A percentile compares a stretch with the other conserved stretches of the same genome.
These are phyloP conservation scores for Panicum virgatum DNA, from an alignment of 202 grass and related monocot genomes.

Conservation along the genomic window DNA sequence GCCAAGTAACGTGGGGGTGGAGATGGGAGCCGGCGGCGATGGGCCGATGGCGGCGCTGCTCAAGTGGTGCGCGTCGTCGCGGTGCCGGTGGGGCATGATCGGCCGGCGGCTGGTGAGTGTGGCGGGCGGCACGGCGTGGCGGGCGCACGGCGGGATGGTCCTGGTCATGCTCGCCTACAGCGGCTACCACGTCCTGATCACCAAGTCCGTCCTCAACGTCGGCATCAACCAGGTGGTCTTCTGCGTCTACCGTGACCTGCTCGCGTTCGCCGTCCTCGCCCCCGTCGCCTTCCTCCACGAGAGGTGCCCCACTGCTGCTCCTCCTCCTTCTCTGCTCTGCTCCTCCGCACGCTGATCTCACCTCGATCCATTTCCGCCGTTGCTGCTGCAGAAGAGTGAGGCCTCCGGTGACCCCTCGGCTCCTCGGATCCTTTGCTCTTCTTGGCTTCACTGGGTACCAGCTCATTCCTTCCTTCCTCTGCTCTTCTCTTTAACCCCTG, in stretches of 20 bases:
- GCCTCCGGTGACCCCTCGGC: conserved; percentile 49
- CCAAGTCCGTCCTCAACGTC: conserved; percentile 89
- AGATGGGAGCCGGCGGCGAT: neutral
- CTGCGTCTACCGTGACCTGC: conserved; percentile 91
- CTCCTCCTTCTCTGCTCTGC: no score
- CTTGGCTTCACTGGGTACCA: conserved; percentile 85
- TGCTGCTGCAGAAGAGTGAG: conserved; percentile 58
- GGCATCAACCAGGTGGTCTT: conserved; percentile 75
- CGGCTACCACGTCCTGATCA: conserved; percentile 91
- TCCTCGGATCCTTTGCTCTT: conserved; percentile 65
- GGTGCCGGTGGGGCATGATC: neutral
- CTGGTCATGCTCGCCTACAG: conserved; percentile 47
- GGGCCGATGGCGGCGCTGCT: neutral
- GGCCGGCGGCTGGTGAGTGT: neutral
- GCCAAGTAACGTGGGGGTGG: neutral
- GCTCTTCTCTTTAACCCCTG: neutral
- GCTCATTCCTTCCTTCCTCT: neutral
- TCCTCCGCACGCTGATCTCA: no score
- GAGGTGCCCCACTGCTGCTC: conserved; percentile 17
- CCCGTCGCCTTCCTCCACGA: conserved; percentile 68
- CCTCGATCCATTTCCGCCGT: no score
- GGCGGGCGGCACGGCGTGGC: neutral
- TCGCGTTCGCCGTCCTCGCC: conserved; percentile 69
- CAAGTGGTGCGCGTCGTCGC: neutral
- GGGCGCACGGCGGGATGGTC: neutral